phyloP scores from a whole-genome alignment of 2,329 filamentous ascomycete species.

The Coniella vitis region DNA sequence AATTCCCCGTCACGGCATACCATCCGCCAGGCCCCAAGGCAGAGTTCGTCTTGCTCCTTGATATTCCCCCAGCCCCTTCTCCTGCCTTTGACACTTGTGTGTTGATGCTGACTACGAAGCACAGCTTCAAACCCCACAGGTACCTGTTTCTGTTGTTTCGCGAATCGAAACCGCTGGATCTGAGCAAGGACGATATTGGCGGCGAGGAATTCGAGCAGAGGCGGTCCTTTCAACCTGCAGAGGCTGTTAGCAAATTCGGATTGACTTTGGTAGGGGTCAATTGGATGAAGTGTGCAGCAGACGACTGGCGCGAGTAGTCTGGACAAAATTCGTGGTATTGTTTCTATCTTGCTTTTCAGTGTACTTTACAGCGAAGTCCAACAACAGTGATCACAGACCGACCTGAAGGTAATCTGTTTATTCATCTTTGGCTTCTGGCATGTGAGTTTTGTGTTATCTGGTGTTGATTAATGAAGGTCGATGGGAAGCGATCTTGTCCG shows the following conservation, averaged over 20 bases:
- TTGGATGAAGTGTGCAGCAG: conserved; percentile 40
- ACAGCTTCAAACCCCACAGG: conserved; percentile 40
- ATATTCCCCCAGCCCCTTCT: no score
- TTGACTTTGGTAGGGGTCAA: conserved; percentile 34
- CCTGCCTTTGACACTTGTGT: no score
- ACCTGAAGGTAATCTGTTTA: no score
- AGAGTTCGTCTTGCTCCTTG: conserved; percentile 28
- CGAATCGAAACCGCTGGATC: conserved; percentile 28
- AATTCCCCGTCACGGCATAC: conserved; percentile 34
- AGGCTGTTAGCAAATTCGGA: conserved; percentile 31
- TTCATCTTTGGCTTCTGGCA: no score
- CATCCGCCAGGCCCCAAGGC: conserved; percentile 39
- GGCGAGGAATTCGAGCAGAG: conserved; percentile 40
- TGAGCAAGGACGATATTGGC: conserved; percentile 36
- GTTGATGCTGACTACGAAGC: neutral
- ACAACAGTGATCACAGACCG: no score
- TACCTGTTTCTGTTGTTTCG: conserved; percentile 40
- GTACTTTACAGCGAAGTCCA: no score
- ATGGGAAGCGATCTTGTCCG: no score
- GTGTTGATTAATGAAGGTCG: no score
- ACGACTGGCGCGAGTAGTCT: conserved; percentile 30
- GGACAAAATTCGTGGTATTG: no score
- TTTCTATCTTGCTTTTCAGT: no score
- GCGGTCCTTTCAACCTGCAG: conserved; percentile 33
- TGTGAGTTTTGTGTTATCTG: no score